These are phyloP conservation scores for Metarhizium anisopliae DNA, from an alignment of 2,329 filamentous ascomycete species.

Conservation along the genomic window DNA sequence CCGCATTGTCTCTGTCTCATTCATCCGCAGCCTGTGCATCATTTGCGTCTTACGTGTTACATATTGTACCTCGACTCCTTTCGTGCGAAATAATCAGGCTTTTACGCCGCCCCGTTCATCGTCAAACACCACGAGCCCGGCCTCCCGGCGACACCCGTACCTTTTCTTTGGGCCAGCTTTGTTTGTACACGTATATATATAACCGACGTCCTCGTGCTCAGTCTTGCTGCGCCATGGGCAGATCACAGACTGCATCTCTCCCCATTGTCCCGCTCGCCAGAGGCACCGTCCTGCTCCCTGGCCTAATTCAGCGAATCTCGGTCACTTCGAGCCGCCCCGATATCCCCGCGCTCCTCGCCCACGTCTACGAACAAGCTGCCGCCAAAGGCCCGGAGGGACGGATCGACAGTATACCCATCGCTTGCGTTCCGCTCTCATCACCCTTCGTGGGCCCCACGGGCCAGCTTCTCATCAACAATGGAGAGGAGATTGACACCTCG, in stretches of 20 bases:
- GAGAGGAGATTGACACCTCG: constrained; percentile 38
- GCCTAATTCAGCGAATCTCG: constrained; percentile 74
- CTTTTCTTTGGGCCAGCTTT: not conserved
- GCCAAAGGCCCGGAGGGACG: constrained; percentile 56
- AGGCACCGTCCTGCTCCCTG: constrained; percentile 75
- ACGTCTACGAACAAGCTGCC: constrained; percentile 69
- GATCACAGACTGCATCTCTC: constrained; percentile 39
- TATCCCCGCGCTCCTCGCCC: constrained; percentile 77
- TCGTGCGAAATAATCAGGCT: not conserved
- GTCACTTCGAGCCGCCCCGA: constrained; percentile 74
- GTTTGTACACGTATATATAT: not conserved
- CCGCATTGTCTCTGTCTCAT: not conserved
- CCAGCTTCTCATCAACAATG: constrained; percentile 63
- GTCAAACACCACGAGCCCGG: not conserved
- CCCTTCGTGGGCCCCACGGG: constrained; percentile 65
- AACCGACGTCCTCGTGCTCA: not conserved
- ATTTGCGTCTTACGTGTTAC: not conserved
- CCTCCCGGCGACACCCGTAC: not conserved
- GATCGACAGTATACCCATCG: constrained; percentile 64
- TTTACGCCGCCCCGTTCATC: not conserved
- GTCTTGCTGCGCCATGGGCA: constrained; percentile 24
- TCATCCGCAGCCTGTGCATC: not conserved
- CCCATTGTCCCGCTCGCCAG: constrained; percentile 77
- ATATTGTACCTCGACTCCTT: not conserved
- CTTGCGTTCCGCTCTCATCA: constrained; percentile 78